phyloP scores from a whole-genome alignment of 371 early-diverging fungal species.

The Rhizopus stolonifer region DNA sequence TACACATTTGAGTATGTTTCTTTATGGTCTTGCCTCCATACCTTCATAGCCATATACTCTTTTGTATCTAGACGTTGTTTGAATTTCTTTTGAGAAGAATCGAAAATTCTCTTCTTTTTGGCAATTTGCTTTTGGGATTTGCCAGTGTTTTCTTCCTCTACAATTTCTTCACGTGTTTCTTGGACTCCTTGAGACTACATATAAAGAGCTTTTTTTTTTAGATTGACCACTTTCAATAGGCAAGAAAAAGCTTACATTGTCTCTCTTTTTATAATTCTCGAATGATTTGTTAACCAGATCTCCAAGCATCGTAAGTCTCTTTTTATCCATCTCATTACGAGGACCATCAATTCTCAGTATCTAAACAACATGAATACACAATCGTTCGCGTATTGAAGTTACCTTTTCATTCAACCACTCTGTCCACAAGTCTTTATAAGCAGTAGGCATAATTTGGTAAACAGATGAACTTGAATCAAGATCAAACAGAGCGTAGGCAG shows the following conservation, averaged over 20 bases:
- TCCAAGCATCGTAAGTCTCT: conserved; percentile 27
- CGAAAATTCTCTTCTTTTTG: conserved; percentile 12
- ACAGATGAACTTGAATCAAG: conserved; percentile 50
- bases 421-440: conserved; percentile 69
- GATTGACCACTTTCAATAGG: no score
- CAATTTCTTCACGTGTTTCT: not conserved
- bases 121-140: not conserved
- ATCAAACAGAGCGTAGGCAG: conserved; percentile 54
- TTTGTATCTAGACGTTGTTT: conserved; percentile 32
- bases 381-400: not conserved
- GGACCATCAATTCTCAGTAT: conserved; percentile 27
- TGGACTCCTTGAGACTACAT: not conserved
- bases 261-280: not conserved
- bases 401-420: conserved; percentile 54
- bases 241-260: conserved; percentile 10
- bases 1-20: conserved; percentile 6
- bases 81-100: conserved; percentile 27
- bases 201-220: not conserved
- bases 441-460: conserved; percentile 58
- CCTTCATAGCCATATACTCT: conserved; percentile 39
- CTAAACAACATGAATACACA: conserved; percentile 1
- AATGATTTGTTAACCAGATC: conserved; percentile 26
- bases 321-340: conserved; percentile 22
- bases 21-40: not conserved
- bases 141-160: not conserved